Percentiles rank a stretch among this genome's conserved stretches.
These are phyloP conservation scores for Herpetospermum pedunculosum DNA, from an alignment of 306 rosid genomes.

Conservation along the genomic window DNA sequence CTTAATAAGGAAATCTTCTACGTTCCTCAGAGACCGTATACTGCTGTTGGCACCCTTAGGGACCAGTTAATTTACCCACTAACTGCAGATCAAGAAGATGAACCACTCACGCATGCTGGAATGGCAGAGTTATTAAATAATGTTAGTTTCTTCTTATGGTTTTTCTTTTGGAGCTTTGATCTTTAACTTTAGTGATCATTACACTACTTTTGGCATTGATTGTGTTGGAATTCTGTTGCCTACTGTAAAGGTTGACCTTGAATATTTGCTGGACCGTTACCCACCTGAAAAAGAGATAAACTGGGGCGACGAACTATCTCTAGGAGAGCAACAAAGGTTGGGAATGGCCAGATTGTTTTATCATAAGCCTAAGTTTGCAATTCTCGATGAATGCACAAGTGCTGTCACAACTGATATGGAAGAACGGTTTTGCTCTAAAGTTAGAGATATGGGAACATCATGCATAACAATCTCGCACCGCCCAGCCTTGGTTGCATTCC, in stretches of 20 bases:
- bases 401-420: constrained; percentile 99
- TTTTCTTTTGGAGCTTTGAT: not conserved
- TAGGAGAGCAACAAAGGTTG: constrained; percentile 95
- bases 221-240: constrained; percentile 11
- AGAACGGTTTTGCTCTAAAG: constrained; percentile 96
- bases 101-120: constrained; percentile 63
- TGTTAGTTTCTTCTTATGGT: constrained; percentile 1
- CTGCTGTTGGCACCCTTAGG: constrained; percentile 97
- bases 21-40: constrained; percentile 98
- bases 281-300: constrained; percentile 79
- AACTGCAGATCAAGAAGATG: constrained; percentile 61
- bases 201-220: not conserved
- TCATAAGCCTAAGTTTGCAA: constrained; percentile 95
- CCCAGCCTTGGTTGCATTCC: constrained; percentile 96
- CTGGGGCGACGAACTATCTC: constrained; percentile 96
- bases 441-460: constrained; percentile 97
- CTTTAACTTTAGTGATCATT: not conserved
- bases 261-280: constrained; percentile 85
- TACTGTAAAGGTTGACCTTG: constrained; percentile 81
- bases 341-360: constrained; percentile 99
- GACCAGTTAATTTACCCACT: constrained; percentile 97
- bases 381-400: constrained; percentile 99
- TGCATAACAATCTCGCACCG: constrained; percentile 99
- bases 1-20: constrained; percentile 97
- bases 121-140: constrained; percentile 71